Percentiles rank a stretch among this genome's conserved stretches.
Evolutionary conservation across 2,329 filamentous ascomycete genomes (phyloP).

Genomic region (Stachybotrys elegans): DNA sequence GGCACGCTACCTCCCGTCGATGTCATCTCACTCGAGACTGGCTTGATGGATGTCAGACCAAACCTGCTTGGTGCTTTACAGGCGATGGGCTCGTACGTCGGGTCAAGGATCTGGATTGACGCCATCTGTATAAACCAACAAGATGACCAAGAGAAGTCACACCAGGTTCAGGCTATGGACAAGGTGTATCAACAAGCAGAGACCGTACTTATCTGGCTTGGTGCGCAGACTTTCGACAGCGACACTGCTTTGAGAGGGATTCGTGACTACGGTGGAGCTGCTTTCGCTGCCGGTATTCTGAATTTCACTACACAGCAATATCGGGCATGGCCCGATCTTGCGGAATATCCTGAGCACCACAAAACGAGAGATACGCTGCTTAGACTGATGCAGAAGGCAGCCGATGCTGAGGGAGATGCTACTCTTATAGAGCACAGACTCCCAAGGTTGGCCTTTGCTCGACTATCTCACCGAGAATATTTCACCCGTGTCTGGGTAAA

Average conservation of each 20-base stretch:
- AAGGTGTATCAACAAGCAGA: slow-evolving; percentile 6
- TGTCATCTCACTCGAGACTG: background rate
- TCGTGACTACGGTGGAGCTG: slow-evolving; percentile 3
- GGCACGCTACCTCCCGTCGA: slow-evolving; percentile 1
- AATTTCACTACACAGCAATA: background rate
- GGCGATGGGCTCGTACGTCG: slow-evolving; percentile 1
- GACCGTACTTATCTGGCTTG: slow-evolving; percentile 7
- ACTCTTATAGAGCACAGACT: background rate
- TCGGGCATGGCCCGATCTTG: slow-evolving; percentile 3
- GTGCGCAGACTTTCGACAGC: slow-evolving; percentile 1
- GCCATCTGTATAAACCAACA: slow-evolving; percentile 7
- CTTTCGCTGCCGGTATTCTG: slow-evolving; percentile 4
- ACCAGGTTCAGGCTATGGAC: slow-evolving; percentile 7
- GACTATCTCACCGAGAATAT: slow-evolving; percentile 2
- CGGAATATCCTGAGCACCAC: background rate
- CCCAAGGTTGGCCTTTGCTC: slow-evolving; percentile 6
- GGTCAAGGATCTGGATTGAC: slow-evolving; percentile 7
- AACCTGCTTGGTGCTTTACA: slow-evolving; percentile 5
- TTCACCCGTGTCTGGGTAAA: slow-evolving; percentile 8
- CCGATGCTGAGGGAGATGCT: slow-evolving; percentile 4
- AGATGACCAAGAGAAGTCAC: slow-evolving; percentile 7
- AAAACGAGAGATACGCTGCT: background rate
- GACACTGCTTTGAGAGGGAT: slow-evolving; percentile 5
- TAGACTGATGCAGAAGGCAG: slow-evolving; percentile 5
- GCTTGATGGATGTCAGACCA: slow-evolving; percentile 3